Percentiles rank a stretch among this genome's conserved stretches.
These are phyloP conservation scores for Xylariaceae sp. DNA, from an alignment of 2,329 filamentous ascomycete genomes.

Conservation along the genomic window DNA sequence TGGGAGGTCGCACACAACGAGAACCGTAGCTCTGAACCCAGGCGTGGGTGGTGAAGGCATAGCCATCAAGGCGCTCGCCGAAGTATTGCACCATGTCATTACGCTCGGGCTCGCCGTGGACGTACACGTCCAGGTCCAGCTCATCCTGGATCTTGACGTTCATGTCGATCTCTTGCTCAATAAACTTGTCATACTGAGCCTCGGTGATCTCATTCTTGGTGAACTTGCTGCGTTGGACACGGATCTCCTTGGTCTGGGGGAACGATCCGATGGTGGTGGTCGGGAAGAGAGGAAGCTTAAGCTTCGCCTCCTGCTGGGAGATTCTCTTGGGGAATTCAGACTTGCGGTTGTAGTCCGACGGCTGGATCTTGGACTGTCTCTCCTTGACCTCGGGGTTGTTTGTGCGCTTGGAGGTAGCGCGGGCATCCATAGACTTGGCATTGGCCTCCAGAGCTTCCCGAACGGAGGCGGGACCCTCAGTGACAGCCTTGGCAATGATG, in stretches of 20 bases:
- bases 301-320: constrained; percentile 80
- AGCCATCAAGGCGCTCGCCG: constrained; percentile 92
- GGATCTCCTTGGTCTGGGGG: constrained; percentile 99
- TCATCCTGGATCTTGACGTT: constrained; percentile 97
- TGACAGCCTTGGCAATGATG: constrained; percentile 94
- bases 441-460: constrained; percentile 90
- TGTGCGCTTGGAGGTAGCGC: constrained; percentile 87
- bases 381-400: constrained; percentile 98
- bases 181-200: constrained; percentile 96
- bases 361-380: constrained; percentile 80
- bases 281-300: constrained; percentile 93
- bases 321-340: constrained; percentile 82
- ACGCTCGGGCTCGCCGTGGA: constrained; percentile 98
- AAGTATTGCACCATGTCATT: constrained; percentile 99
- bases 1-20: constrained; percentile 94
- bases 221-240: constrained; percentile 93
- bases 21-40: constrained; percentile 99
- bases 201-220: constrained; percentile 96
- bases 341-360: constrained; percentile 86
- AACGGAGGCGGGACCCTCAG: constrained; percentile 81
- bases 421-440: constrained; percentile 86
- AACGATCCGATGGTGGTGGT: constrained; percentile 99
- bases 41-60: constrained; percentile 97
- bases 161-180: constrained; percentile 95
- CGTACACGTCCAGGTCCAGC: constrained; percentile 92